Evolutionary conservation across 495 filamentous ascomycete genomes (phyloP).

Genomic region (Podospora conica): DNA sequence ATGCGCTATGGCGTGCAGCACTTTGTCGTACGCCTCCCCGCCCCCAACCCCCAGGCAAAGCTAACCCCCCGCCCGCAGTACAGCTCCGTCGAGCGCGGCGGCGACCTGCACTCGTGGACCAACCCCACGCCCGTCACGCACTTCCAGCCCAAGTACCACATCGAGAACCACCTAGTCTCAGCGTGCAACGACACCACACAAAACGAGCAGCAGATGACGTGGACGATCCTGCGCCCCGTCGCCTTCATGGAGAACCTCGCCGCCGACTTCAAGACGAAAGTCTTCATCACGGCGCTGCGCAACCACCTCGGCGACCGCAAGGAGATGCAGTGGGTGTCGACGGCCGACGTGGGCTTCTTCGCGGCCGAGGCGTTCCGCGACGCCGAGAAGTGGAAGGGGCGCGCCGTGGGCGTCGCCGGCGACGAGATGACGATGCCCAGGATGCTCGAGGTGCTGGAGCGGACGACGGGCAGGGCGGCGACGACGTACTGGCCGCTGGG

Average conservation of each 20-base stretch:
- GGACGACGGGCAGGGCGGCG: slow-evolving; percentile 34
- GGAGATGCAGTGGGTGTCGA: slow-evolving; percentile 51
- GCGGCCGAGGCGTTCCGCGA: slow-evolving; percentile 51
- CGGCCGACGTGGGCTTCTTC: slow-evolving; percentile 58
- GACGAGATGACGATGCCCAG: slow-evolving; percentile 41
- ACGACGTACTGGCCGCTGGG: slow-evolving; percentile 35
- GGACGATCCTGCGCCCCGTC: slow-evolving; percentile 57
- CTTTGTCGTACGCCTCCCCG: slow-evolving; percentile 43
- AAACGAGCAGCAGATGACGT: slow-evolving; percentile 43
- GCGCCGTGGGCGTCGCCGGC: slow-evolving; percentile 39
- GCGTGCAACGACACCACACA: slow-evolving; percentile 23
- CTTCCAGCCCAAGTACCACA: slow-evolving; percentile 59
- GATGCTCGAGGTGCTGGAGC: slow-evolving; percentile 33
- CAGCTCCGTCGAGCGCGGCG: slow-evolving; percentile 63
- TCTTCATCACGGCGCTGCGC: slow-evolving; percentile 51
- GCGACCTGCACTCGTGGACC: slow-evolving; percentile 43
- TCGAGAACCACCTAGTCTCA: slow-evolving; percentile 54
- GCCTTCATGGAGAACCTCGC: slow-evolving; percentile 64
- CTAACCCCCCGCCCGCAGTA: slow-evolving; percentile 28
- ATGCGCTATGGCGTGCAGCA: slow-evolving; percentile 53
- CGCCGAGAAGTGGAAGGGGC: slow-evolving; percentile 32
- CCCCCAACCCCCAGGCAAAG: not conserved
- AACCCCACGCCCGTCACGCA: slow-evolving; percentile 60
- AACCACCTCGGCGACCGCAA: slow-evolving; percentile 38
- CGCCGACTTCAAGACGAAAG: slow-evolving; percentile 51